Percentiles rank a stretch among this genome's conserved stretches.
Evolutionary conservation across 108 stramenopile species (phyloP).

Genomic region (Bacterosira constricta): DNA sequence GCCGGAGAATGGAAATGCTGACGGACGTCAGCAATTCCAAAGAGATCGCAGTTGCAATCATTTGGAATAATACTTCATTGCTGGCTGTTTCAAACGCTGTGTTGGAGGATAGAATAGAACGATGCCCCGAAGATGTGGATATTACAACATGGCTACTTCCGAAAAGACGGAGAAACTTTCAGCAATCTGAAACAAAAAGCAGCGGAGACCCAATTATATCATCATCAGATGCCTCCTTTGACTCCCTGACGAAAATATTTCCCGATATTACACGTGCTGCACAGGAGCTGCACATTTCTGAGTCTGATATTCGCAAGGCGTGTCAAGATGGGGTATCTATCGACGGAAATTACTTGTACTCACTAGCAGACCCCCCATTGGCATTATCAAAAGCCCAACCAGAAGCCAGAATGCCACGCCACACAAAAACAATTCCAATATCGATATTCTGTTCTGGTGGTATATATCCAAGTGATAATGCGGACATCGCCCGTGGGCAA

Average conservation of each 20-base stretch:
- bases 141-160: constrained; percentile 27
- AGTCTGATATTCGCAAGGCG: constrained; percentile 4
- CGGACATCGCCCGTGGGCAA: constrained; percentile 27
- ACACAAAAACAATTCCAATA: background rate
- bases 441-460: constrained; percentile 40
- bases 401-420: background rate
- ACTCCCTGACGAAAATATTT: constrained; percentile 24
- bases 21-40: constrained; percentile 6
- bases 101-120: constrained; percentile 31
- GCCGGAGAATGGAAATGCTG: constrained; percentile 46
- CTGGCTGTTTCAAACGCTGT: constrained; percentile 24
- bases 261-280: constrained; percentile 16
- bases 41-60: constrained; percentile 14
- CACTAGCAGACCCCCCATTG: background rate
- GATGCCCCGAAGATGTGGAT: constrained; percentile 4
- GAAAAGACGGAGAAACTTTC: constrained; percentile 31
- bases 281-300: constrained; percentile 12
- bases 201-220: constrained; percentile 3
- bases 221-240: constrained; percentile 2
- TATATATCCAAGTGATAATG: constrained; percentile 44
- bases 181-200: background rate
- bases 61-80: constrained; percentile 50
- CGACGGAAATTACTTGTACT: constrained; percentile 22
- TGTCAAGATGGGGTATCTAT: constrained; percentile 4
- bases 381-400: background rate